phyloP scores from a whole-genome alignment of 805 yeast species.

The Blastobotrys terrestris region DNA sequence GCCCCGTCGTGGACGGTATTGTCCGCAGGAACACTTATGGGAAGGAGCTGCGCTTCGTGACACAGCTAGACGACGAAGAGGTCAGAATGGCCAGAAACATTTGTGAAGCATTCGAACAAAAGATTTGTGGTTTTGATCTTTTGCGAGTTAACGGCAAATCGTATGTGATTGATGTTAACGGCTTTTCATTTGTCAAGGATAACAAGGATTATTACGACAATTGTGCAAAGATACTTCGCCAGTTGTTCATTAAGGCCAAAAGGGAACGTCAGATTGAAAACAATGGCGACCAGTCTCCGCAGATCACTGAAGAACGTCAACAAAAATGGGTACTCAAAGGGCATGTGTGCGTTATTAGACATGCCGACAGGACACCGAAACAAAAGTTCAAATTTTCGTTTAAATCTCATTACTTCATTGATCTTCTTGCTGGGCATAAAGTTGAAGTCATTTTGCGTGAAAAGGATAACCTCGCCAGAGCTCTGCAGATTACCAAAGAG shows the following conservation, averaged over 20 bases:
- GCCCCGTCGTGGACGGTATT: conserved; percentile 99
- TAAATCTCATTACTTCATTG: conserved; percentile 77
- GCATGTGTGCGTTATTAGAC: conserved; percentile 83
- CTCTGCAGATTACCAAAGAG: conserved; percentile 71
- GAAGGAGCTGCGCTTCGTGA: conserved; percentile 87
- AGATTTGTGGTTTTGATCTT: conserved; percentile 95
- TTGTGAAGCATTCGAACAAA: conserved; percentile 73
- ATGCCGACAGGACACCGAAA: conserved; percentile 98
- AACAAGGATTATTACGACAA: conserved; percentile 78
- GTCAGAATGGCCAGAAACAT: conserved; percentile 74
- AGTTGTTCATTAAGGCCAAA: conserved; percentile 63
- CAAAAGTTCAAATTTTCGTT: conserved; percentile 96
- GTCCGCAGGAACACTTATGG: conserved; percentile 97
- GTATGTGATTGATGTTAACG: conserved; percentile 95
- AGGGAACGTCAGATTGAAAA: conserved; percentile 14
- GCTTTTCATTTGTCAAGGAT: conserved; percentile 95
- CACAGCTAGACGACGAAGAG: conserved; percentile 71
- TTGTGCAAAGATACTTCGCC: conserved; percentile 70
- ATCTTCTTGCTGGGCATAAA: conserved; percentile 84
- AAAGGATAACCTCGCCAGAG: conserved; percentile 77
- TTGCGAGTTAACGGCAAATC: conserved; percentile 82
- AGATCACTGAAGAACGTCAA: conserved; percentile 50
- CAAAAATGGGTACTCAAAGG: conserved; percentile 98
- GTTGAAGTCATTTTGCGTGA: conserved; percentile 95
- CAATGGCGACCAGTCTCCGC: conserved; percentile 35